phyloP scores from a whole-genome alignment of 108 stramenopile species.

The Ochromonas danica region DNA sequence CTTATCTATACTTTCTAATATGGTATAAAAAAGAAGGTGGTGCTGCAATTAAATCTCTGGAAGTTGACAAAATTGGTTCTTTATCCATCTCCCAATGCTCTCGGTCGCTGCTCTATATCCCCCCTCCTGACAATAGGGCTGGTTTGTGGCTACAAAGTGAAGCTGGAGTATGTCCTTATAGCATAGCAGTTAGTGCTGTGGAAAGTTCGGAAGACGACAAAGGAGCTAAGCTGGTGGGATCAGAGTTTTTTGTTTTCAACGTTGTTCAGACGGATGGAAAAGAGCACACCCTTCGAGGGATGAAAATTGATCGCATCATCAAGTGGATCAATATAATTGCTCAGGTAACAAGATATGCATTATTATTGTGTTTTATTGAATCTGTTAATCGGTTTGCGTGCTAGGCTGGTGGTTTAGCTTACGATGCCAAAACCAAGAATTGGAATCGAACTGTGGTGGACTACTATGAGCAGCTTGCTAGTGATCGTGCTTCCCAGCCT shows the following conservation, averaged over 20 bases:
- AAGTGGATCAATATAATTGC: conserved; percentile 20
- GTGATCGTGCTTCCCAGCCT: no score
- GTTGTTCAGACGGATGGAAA: not conserved
- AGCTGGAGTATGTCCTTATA: not conserved
- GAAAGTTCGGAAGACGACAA: no score
- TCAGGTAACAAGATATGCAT: not conserved
- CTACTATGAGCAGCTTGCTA: no score
- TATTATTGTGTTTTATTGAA: not conserved
- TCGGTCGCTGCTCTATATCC: not conserved
- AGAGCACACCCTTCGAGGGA: not conserved
- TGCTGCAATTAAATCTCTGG: not conserved
- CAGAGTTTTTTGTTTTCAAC: not conserved
- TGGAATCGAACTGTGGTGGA: no score
- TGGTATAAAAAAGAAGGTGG: conserved; percentile 23
- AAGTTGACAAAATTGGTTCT: conserved; percentile 18
- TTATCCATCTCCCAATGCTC: not conserved
- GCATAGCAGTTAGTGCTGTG: no score
- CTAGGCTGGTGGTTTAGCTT: no score
- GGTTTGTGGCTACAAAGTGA: not conserved
- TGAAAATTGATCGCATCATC: not conserved
- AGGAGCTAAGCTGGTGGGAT: not conserved
- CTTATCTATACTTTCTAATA: not conserved
- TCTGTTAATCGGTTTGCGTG: no score
- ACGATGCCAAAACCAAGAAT: no score
- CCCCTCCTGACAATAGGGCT: not conserved